Evolutionary conservation across 768 basidiomycete species (phyloP), one percentile per base, ranked within the genome.

Genomic region (Lactarius vividus): DNA sequence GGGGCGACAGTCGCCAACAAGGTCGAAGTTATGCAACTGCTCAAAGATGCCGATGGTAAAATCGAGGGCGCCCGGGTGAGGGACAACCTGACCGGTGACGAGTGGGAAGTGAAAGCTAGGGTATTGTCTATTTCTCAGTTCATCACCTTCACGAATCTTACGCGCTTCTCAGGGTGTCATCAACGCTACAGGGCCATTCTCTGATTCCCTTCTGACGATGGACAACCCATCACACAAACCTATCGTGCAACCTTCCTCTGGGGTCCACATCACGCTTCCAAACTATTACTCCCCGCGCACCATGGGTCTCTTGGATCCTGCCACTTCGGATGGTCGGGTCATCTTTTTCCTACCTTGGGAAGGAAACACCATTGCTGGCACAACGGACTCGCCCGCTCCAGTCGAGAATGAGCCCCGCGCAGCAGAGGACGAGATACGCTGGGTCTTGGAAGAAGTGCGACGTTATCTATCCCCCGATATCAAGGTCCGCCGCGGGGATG

Each of bases 341-440:
- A 96, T 99, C 74, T 99, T 98, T 84, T 97, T 99, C 84, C 85
- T 99, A 11, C 96, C 96, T 0, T 99, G 97, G 96, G 89, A 98
- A 78, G 96, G 96, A 10, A 94, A 90, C 79, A 95, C 95, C 46
- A 95, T 99, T 68, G 96, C 96, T 1, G 96, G 96, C 29, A 98
- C 97, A 2, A 99, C 96, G 9, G 96, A 99, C 75, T 83, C 91
- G 0, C 89, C 90, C 0, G 87, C 90, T 3, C 73, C 78, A 1
- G 90, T 96, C 61, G 80, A 81, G 37, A 81, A 82, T 42, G 87
- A 95, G 70, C 96, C 96, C 5, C 82, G 84, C 4, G 92, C 96
- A 1, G 80, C 83, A 26, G 96, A 98, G 77, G 94, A 97, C 68
- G 96, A 99, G 72, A 95, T 99, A 67, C 87, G 91, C 40, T 99